Evolutionary conservation across 768 basidiomycete genomes (phyloP).

Genomic region (Agaricus blazei): DNA sequence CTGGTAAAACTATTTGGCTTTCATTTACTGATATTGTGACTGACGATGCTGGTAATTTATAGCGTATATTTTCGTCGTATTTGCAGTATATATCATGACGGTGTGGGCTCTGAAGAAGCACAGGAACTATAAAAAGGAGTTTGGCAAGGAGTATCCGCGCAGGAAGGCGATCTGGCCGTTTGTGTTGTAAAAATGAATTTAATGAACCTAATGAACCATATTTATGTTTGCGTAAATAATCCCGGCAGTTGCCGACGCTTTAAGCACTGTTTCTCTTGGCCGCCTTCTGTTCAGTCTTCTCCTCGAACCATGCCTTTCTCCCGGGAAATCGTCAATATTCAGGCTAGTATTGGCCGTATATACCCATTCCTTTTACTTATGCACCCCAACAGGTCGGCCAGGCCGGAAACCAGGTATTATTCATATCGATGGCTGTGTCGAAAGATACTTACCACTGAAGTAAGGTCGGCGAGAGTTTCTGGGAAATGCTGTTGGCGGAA

Average conservation of each 20-base stretch:
- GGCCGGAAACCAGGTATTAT: constrained; percentile 47
- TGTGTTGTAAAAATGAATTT: constrained; percentile 34
- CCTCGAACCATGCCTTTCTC: constrained; percentile 41
- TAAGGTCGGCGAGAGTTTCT: constrained; percentile 79
- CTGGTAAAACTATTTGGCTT: constrained; percentile 39
- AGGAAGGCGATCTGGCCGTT: constrained; percentile 82
- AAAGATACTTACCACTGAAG: background rate
- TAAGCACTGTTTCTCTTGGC: too few relatives aligned
- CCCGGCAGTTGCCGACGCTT: too few relatives aligned
- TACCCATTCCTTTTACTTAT: constrained; percentile 4
- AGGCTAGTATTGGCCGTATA: constrained; percentile 36
- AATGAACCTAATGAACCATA: too few relatives aligned
- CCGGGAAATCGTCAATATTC: constrained; percentile 81
- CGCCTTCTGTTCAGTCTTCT: background rate
- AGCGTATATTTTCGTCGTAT: constrained; percentile 64
- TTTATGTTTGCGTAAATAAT: too few relatives aligned
- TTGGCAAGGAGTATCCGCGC: constrained; percentile 78
- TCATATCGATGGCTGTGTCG: constrained; percentile 8
- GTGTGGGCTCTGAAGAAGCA: constrained; percentile 94
- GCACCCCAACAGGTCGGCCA: constrained; percentile 55
- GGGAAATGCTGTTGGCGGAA: constrained; percentile 83
- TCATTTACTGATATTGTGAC: background rate
- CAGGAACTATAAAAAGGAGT: constrained; percentile 84
- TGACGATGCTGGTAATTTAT: background rate
- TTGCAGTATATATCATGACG: constrained; percentile 65